These are phyloP conservation scores for Macadamia integrifolia DNA, from an alignment of 164 flowering plant genomes.

Conservation along the genomic window DNA sequence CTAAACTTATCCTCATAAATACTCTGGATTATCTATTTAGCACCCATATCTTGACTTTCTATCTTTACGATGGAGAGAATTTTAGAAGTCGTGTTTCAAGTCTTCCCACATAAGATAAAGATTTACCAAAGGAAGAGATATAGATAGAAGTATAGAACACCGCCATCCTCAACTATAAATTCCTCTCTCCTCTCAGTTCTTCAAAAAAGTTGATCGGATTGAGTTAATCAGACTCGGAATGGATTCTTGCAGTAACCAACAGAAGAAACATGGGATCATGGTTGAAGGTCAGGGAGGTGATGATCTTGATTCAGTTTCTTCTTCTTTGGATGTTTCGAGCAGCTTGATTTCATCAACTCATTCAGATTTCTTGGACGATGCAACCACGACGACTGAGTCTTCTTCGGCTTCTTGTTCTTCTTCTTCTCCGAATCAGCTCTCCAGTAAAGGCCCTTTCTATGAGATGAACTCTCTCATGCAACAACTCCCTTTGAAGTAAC, in stretches of 20 bases:
- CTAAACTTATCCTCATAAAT: not conserved
- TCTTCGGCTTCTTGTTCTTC: constrained; percentile 3
- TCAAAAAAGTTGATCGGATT: too few species aligned
- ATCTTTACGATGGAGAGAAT: not conserved
- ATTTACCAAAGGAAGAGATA: too few species aligned
- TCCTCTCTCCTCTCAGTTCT: too few species aligned
- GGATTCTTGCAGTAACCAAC: not conserved
- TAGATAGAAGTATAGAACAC: too few species aligned
- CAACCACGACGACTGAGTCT: not conserved
- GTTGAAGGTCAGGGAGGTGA: not conserved
- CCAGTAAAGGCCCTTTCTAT: constrained; percentile 6
- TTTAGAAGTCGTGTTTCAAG: too few species aligned
- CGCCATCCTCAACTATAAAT: too few species aligned
- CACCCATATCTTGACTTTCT: not conserved
- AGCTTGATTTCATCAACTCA: not conserved
- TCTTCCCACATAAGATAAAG: too few species aligned
- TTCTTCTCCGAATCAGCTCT: not conserved
- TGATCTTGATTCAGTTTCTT: not conserved
- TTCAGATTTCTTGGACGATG: constrained; percentile 2
- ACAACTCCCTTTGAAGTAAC: constrained; percentile 16
- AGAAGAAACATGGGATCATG: constrained; percentile 3
- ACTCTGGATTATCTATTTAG: too few species aligned
- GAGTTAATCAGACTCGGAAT: not conserved
- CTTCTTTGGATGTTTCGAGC: not conserved
- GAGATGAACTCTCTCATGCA: constrained; percentile 25